A percentile compares a stretch with the other conserved stretches of the same genome.
Evolutionary conservation across 805 yeast genomes (phyloP).

Genomic region (Teunomyces kruisii): DNA sequence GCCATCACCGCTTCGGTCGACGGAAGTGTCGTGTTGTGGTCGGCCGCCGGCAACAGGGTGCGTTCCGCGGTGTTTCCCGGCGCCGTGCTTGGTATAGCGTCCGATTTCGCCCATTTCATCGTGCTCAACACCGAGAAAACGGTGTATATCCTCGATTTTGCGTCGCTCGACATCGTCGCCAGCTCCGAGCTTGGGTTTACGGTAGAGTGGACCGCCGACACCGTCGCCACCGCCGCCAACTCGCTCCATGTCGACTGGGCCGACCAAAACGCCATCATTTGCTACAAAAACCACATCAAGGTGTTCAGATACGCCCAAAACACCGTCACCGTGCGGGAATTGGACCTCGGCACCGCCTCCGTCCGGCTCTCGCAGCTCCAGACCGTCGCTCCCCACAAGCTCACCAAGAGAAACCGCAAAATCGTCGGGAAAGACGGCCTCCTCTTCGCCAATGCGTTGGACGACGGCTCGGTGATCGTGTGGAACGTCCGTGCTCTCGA

Average conservation of each 20-base stretch:
- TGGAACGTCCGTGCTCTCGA: conserved; percentile 40
- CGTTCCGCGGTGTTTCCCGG: conserved; percentile 9
- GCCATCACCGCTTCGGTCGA: conserved; percentile 21
- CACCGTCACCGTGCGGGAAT: conserved; percentile 1
- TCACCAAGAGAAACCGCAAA: conserved; percentile 15
- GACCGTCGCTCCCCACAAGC: conserved; percentile 10
- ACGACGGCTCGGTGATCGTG: conserved; percentile 41
- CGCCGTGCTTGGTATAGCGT: conserved; percentile 16
- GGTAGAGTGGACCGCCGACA: conserved; percentile 9
- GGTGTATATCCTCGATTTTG: conserved; percentile 20
- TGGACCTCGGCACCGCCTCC: conserved; percentile 12
- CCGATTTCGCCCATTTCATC: conserved; percentile 28
- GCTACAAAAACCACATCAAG: conserved; percentile 17
- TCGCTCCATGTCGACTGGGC: conserved; percentile 34
- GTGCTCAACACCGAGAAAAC: conserved; percentile 18
- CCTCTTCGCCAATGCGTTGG: conserved; percentile 36
- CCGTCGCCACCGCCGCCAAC: conserved; percentile 10
- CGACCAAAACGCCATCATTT: conserved; percentile 26
- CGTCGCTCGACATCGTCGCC: conserved; percentile 6
- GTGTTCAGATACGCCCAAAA: conserved; percentile 21
- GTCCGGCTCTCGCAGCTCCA: conserved; percentile 19
- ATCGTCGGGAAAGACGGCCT: conserved; percentile 44
- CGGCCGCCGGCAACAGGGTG: conserved; percentile 18
- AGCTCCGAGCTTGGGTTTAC: conserved; percentile 16
- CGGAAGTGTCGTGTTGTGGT: conserved; percentile 29